phyloP scores from a whole-genome alignment of 495 filamentous ascomycete genomes.

The Aspergillus kassunensis region DNA sequence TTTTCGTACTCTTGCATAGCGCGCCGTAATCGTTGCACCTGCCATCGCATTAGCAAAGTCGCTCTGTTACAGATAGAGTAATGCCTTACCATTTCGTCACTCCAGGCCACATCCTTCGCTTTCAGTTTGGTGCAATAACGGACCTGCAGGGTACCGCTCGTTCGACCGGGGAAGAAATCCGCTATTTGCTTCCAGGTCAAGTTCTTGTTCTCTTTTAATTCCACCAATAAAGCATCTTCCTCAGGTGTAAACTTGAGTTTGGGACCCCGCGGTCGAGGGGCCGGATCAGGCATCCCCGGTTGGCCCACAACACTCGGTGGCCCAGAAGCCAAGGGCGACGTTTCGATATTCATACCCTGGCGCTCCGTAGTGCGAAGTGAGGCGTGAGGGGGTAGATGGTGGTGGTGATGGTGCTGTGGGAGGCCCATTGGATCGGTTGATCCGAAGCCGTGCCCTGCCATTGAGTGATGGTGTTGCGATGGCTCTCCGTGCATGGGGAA shows the following conservation, averaged over 20 bases:
- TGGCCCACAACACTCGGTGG: conserved; percentile 73
- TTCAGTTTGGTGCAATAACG: conserved; percentile 92
- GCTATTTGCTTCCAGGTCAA: conserved; percentile 95
- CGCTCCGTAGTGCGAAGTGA: conserved; percentile 33
- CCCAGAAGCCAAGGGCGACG: conserved; percentile 29
- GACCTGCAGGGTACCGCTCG: conserved; percentile 84
- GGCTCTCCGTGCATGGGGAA: conserved; percentile 30
- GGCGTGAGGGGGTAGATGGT: conserved; percentile 63
- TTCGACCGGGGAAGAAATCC: conserved; percentile 86
- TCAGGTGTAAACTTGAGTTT: conserved; percentile 89
- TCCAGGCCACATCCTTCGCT: conserved; percentile 88
- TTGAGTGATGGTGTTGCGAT: conserved; percentile 25
- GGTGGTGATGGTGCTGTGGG: conserved; percentile 65
- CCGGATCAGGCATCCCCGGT: conserved; percentile 76
- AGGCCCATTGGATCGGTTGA: conserved; percentile 23
- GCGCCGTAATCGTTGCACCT: conserved; percentile 74
- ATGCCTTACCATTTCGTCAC: conserved; percentile 85
- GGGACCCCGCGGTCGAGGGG: conserved; percentile 69
- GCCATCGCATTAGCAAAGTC: background rate
- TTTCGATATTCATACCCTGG: conserved; percentile 24
- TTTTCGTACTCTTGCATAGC: conserved; percentile 85
- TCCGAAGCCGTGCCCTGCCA: conserved; percentile 28
- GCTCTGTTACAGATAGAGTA: too few species aligned
- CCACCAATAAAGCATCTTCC: conserved; percentile 78
- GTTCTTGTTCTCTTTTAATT: conserved; percentile 87